These are phyloP conservation scores for Pythium scleroteichum DNA, from an alignment of 352 stramenopile genomes.

Conservation along the genomic window DNA sequence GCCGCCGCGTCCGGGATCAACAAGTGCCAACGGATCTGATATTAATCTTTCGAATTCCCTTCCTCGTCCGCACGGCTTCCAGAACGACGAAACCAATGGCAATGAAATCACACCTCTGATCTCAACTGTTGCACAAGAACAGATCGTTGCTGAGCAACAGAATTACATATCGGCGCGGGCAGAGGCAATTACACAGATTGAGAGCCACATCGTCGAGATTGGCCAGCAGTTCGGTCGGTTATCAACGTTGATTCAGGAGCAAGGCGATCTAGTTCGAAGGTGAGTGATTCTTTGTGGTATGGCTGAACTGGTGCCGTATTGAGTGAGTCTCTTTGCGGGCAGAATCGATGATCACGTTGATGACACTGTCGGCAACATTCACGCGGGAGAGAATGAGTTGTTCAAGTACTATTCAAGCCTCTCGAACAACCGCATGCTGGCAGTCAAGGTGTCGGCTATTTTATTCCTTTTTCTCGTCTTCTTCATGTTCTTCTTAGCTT, in stretches of 20 bases:
- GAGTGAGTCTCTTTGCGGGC: background rate
- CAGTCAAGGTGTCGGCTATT: constrained; percentile 84
- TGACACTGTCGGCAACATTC: constrained; percentile 74
- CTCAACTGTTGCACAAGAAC: constrained; percentile 67
- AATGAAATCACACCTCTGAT: constrained; percentile 73
- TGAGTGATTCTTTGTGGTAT: constrained; percentile 19
- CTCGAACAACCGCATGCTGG: constrained; percentile 86
- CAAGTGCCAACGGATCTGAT: constrained; percentile 22
- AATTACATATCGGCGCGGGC: constrained; percentile 75
- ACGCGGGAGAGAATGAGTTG: constrained; percentile 77
- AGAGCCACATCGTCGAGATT: constrained; percentile 87
- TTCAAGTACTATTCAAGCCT: constrained; percentile 85
- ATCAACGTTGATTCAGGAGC: constrained; percentile 79
- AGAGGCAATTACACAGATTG: constrained; percentile 80
- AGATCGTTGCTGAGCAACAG: constrained; percentile 76
- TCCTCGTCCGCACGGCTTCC: constrained; percentile 54
- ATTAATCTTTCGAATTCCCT: constrained; percentile 52
- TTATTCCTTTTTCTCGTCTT: constrained; percentile 89
- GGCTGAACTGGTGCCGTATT: background rate
- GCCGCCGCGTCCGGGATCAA: constrained; percentile 19
- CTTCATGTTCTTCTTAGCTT: constrained; percentile 89
- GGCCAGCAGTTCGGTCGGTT: constrained; percentile 80
- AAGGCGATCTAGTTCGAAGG: constrained; percentile 80
- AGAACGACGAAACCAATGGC: constrained; percentile 32
- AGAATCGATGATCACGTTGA: constrained; percentile 89